Base-by-base conservation (phyloP, 306 rosid species). In the Sicyos baderoa region DNA sequence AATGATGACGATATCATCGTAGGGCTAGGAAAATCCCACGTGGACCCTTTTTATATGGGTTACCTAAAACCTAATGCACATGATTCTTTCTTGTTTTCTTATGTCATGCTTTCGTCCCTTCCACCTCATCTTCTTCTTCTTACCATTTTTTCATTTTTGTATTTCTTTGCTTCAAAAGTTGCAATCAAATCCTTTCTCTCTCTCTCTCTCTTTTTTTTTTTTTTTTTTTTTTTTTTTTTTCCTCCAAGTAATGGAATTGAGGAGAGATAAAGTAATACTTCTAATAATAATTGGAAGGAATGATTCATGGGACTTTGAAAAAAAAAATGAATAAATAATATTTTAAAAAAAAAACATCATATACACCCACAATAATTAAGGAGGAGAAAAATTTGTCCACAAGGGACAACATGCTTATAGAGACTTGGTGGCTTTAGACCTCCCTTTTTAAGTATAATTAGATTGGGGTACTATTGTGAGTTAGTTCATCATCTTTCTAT, bases 81-180 rank as follows among this genome's bases (percentile, higher is more conserved):
- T 32, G 19, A 59, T 3, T 27, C 0, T 32, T 59, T 42, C 22
- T n/a, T 16, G 13, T 6, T 21, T 45, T 44, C 37, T 65, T 65
- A 18, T 21, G 71, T 65, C 71, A 65, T 45, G 71, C 71, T 65
- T 45, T 13, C 54, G 71, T 65, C 37, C 45, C 3, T 65, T 21
- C 54, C 71, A 45, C 54, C 40, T 65, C 71, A 65, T 2, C 52
- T 3, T 40, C 51, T 18, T 62, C 49, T 37, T 35, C 49, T 37
- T 37, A 2, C 6, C 6, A 6, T 25, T 25, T 35, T 62, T 60
- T 8, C 48, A 29, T 37, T 60, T 37, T 8, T 7, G 11, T 1
- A 25, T 25, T 57, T 23, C 11, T 25, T 25, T 35, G 22, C 67
- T 17, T 62, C 27, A 62, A 62, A 62, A 62, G 68, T 17, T 35